These are phyloP conservation scores for Talaromyces sp. DNA, from an alignment of 2,329 filamentous ascomycete genomes.

Conservation along the genomic window DNA sequence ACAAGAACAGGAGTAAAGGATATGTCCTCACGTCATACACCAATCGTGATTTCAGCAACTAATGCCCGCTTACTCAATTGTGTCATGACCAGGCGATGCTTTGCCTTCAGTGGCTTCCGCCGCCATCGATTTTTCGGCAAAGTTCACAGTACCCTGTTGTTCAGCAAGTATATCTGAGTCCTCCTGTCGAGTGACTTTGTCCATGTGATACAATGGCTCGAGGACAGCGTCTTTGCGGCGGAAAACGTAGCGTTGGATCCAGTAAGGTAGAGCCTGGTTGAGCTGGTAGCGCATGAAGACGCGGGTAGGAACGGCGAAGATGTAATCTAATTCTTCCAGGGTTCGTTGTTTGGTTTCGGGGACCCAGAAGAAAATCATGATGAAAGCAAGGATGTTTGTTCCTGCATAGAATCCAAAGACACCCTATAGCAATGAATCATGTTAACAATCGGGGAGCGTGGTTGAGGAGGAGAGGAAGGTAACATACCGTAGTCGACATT, in stretches of 20 bases:
- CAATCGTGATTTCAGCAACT: not conserved
- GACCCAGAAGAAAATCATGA: conserved; percentile 62
- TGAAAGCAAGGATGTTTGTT: conserved; percentile 57
- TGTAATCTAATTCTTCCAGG: conserved; percentile 56
- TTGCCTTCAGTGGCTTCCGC: not conserved
- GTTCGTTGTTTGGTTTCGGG: conserved; percentile 57
- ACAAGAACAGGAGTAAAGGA: not conserved
- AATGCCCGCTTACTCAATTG: not conserved
- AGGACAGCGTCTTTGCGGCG: conserved; percentile 40
- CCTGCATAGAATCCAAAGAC: conserved; percentile 32
- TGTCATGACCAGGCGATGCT: not conserved
- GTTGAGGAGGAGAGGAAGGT: not conserved
- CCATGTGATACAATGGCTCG: conserved; percentile 53
- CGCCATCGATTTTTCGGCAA: not conserved
- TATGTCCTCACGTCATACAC: not conserved
- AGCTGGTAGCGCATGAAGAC: conserved; percentile 57
- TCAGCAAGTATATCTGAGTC: not conserved
- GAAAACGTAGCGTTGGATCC: conserved; percentile 57
- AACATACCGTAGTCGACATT: conserved; percentile 29
- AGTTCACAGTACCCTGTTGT: not conserved
- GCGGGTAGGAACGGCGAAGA: conserved; percentile 58
- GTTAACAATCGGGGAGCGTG: not conserved
- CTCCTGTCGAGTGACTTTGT: not conserved
- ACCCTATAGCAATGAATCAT: not conserved
- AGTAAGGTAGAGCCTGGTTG: conserved; percentile 57